Base-by-base conservation (phyloP, 306 rosid species). In the Trifolium dubium region DNA sequence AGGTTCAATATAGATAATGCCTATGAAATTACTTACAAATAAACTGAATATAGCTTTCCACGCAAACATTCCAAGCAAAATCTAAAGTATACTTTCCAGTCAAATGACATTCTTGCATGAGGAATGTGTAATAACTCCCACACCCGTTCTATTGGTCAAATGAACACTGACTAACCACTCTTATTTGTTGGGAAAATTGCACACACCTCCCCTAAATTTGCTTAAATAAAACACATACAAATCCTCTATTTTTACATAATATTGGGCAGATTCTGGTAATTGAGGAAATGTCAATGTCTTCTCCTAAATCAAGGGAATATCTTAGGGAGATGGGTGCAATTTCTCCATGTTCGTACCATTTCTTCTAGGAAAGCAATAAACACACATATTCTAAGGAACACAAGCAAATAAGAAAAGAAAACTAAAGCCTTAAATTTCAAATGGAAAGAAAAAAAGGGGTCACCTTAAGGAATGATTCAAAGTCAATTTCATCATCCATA, bases 391-490 rank as follows among this genome's bases (percentile, higher is more conserved):
- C 32, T 15, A 51, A n/a, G n/a, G n/a, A n/a, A n/a, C n/a, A n/a
- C n/a, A n/a, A n/a, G n/a, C n/a, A n/a, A n/a, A n/a, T n/a, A n/a
- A n/a, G n/a, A n/a, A n/a, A n/a, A n/a, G n/a, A n/a, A n/a, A 54
- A 54, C 43, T 51, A 51, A 51, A 51, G 58, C 17, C 30, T 56
- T 35, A 40, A 67, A 32, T 40, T 41, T 62, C 46, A 39, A 71
- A 28, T 13, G 3, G 13, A 44, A 67, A 53, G 30, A 31, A 56
- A 60, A 58, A 30, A 59, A 62, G 11, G 29, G 61, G 90, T 90
- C 78, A 95, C 99, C 88, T 92, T 83, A 40, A 95, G 92, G 79
- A 85, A 95, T 74, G 93, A 74, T 75, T 92, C 99, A 37, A 95
- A 95, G 75, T 95, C 98, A 75, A 92, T 81, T 64, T 92, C 99